Base-by-base conservation (phyloP, 208 protist species). In the Balamuthia mandrillaris region DNA sequence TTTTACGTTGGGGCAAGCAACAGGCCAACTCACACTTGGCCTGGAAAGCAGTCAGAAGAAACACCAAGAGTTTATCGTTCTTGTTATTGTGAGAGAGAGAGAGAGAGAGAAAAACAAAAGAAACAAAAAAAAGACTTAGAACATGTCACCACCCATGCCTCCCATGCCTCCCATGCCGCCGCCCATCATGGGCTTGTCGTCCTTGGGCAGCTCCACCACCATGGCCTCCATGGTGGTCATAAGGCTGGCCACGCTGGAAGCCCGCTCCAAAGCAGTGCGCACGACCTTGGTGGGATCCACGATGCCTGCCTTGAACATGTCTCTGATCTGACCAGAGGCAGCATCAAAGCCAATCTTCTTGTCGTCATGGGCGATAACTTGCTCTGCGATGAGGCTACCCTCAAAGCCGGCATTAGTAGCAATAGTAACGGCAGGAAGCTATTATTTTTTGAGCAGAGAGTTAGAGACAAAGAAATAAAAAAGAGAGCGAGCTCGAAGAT, bases 221-320 rank as follows among this genome's bases (percentile, higher is more conserved):
- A 96, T 96, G 47, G 93, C 95, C 91, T 99, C 98, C 33, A 97
- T 97, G 3, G 98, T 99, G 86, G 97, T 98, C 96, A 99, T 98
- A 31, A 99, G 92, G 33, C 96, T 95, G 4, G 98, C 95, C 24
- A 99, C 97, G 54, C 93, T 96, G 79, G 96, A 91, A 41, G 97
- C 96, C 86, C 99, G 97, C 44, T 94, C 89, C 35, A 99, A 91
- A 21, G 97, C 97, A 21, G 97, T 97, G 68, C 95, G 92, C 74
- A 99, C 97, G n/a, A 99, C 98, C 92, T 99, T 99, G 63, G 96
- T 96, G 74, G 98, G 98, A 93, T 99, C 98, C 89, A 99, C 98
- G 88, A 99, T 99, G 88, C 98, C 98, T 14, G 95, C 93, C 56
- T 98, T 88, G 87, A 99, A 94, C 97, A 99, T 98, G 93, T 99